Evolutionary conservation across 345 rosid genomes (phyloP), one percentile per base, ranked within the genome.

Genomic region (Brassica carinata): DNA sequence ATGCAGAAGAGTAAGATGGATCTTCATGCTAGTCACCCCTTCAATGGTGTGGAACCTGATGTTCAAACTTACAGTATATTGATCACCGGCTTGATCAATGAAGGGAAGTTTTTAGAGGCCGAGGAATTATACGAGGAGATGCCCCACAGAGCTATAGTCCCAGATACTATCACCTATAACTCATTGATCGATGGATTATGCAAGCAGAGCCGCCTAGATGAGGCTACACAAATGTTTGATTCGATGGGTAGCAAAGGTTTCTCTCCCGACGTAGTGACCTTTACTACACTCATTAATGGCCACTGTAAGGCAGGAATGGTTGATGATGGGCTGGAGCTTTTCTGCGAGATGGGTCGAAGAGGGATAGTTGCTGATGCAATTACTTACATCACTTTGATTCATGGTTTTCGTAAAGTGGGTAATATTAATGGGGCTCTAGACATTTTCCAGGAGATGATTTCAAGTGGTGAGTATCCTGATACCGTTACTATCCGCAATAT

Each of bases 1-100:
- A 26, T 61, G 31, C 33, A 61, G 65, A 61, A 61, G 65, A 61
- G 33, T 61, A 61, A 59, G 31, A 61, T 61, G 33, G 65, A 61
- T 61, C 33, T 61, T 23, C 15, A 26, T 26, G 7, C 33, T 26
- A 61, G 65, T 61, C 65, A 23, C 5, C 74, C 29, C 53, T 0
- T 57, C 13, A 11, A 11, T 55, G 65, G 51, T 72, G 31, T 72
- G 33, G 64, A 30, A 15, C 30, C 51, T 31, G 34, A 76, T 66
- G 73, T 76, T 26, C 26, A 7, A 17, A 55, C 68, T 6, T 68
- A 13, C 4, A 72, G 3, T 36, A 59, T 27, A 73, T 9, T 73
- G 69, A 73, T 73, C 77, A 27, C 7, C 17, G 29, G 0, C 27
- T 73, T 62, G 1, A 1, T 65, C 5, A 30, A 64, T 2, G 64